A percentile compares a stretch with the other conserved stretches of the same genome.
Evolutionary conservation across 2,329 filamentous ascomycete species (phyloP).

Genomic region (Cryphonectria japonica): DNA sequence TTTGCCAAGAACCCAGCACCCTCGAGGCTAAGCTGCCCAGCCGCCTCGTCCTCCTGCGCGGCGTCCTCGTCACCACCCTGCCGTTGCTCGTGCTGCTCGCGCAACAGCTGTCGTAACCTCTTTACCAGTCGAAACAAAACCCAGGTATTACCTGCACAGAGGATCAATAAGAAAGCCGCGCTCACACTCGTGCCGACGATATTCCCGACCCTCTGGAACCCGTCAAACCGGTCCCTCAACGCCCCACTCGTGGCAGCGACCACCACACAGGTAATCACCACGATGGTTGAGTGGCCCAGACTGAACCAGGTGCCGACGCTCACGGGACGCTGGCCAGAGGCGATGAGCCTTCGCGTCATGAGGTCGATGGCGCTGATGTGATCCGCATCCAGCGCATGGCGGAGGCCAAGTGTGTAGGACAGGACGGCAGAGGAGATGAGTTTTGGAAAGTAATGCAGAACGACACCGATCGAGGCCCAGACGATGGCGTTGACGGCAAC

Average conservation of each 20-base stretch:
- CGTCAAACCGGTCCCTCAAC: constrained; percentile 77
- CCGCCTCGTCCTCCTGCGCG: constrained; percentile 41
- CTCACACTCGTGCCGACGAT: constrained; percentile 90
- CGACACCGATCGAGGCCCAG: constrained; percentile 58
- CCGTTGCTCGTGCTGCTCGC: constrained; percentile 40
- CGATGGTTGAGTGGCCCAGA: constrained; percentile 90
- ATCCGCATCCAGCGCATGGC: constrained; percentile 97
- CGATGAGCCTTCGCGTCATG: constrained; percentile 88
- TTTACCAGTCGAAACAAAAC: constrained; percentile 79
- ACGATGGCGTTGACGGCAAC: constrained; percentile 55
- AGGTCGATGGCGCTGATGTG: constrained; percentile 87
- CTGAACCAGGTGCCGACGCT: constrained; percentile 96
- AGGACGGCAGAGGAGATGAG: constrained; percentile 82
- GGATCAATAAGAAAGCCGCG: constrained; percentile 77
- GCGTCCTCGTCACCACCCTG: constrained; percentile 14
- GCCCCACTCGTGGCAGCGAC: constrained; percentile 90
- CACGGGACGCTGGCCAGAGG: constrained; percentile 81
- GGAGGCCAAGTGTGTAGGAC: constrained; percentile 84
- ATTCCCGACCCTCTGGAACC: constrained; percentile 78
- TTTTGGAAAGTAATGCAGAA: constrained; percentile 57
- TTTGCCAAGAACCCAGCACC: constrained; percentile 76
- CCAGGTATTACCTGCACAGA: constrained; percentile 84
- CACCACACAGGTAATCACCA: constrained; percentile 85
- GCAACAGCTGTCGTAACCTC: constrained; percentile 66
- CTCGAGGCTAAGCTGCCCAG: constrained; percentile 67